Conservation (phyloP, 1,284 basidiomycete species). For the Rhodotorula sp. region DNA sequence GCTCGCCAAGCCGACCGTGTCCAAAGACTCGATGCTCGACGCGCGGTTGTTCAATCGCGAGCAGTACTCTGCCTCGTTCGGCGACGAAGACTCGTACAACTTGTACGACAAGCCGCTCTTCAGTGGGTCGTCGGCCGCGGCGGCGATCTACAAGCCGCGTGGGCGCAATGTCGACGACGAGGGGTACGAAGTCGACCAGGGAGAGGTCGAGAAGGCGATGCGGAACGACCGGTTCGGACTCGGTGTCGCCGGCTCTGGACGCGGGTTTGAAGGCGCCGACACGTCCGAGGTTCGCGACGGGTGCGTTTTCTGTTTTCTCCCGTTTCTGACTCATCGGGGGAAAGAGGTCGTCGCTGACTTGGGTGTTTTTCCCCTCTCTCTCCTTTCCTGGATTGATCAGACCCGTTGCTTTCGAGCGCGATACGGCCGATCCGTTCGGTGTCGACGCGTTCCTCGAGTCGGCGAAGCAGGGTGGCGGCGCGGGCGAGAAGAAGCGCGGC, state of each 20-base stretch:
- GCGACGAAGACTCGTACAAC: slow-evolving; percentile 88
- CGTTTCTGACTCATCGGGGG: background rate
- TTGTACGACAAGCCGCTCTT: slow-evolving; percentile 95
- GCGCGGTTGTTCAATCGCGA: slow-evolving; percentile 97
- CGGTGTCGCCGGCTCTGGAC: slow-evolving; percentile 65
- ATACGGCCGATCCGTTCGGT: slow-evolving; percentile 93
- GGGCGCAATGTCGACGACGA: slow-evolving; percentile 67
- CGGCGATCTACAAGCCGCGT: slow-evolving; percentile 94
- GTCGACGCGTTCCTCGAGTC: slow-evolving; percentile 96
- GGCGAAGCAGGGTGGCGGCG: slow-evolving; percentile 69
- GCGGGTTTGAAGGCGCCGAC: slow-evolving; percentile 84
- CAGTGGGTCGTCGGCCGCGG: slow-evolving; percentile 90
- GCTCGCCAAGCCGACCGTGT: slow-evolving; percentile 89
- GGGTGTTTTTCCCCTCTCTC: slow-evolving; percentile 54
- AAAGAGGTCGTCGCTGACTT: background rate
- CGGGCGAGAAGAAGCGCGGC: slow-evolving; percentile 64
- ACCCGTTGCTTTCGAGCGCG: slow-evolving; percentile 99
- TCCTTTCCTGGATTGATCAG: slow-evolving; percentile 47
- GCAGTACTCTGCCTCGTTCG: slow-evolving; percentile 74
- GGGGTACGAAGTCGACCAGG: slow-evolving; percentile 79
- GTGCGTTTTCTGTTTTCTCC: slow-evolving; percentile 24
- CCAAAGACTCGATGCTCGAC: slow-evolving; percentile 95
- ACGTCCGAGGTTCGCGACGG: slow-evolving; percentile 68
- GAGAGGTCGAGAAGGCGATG: slow-evolving; percentile 83
- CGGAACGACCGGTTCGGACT: slow-evolving; percentile 92